Evolutionary conservation across 305 asterid genomes (phyloP), one percentile per base, ranked within the genome.

Genomic region (Solanum hybrid): DNA sequence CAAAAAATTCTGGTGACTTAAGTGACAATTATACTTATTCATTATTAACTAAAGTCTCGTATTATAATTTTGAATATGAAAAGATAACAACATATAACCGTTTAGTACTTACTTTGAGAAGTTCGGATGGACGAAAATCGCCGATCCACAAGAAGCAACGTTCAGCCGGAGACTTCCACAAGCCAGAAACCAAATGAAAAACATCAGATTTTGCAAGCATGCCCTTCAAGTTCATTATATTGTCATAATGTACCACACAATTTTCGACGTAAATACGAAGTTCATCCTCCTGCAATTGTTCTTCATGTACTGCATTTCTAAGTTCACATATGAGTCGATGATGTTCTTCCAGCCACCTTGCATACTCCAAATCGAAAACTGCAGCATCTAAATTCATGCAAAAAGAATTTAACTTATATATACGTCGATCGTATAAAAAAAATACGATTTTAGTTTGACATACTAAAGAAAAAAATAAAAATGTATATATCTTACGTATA

Each of bases 71-170:
- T 17, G 5, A 56, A 20, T 7, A 56, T 56, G 24, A 56, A 56
- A 56, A 56, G 27, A 64, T 64, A 64, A 22, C 1, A 22, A 64
- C 6, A 64, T 1, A 64, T 64, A 64, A 22, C 5, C 3, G 6
- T 64, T 22, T 0, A 64, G 0, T 91, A 87, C 34, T 37, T 36
- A 96, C 99, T 98, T 96, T 97, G 75, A 96, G 94, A 93, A 97
- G 88, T 80, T 96, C 95, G 0, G 99, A 96, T 5, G 99, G 99
- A 20, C 99, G 96, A 92, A 96, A 94, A 75, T 96, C 99, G 0
- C 99, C 99, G 13, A 97, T 88, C 99, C 99, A 97, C 92, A 96
- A 90, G 93, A 96, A 96, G 92, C 98, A 96, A 0, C 99, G 93
- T 90, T 97, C 99, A 0, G 98, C 98, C 6, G 99, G 99, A 36